Base-by-base conservation (phyloP, 169 alveolate genomes). In the Plasmodium billcollinsi region DNA sequence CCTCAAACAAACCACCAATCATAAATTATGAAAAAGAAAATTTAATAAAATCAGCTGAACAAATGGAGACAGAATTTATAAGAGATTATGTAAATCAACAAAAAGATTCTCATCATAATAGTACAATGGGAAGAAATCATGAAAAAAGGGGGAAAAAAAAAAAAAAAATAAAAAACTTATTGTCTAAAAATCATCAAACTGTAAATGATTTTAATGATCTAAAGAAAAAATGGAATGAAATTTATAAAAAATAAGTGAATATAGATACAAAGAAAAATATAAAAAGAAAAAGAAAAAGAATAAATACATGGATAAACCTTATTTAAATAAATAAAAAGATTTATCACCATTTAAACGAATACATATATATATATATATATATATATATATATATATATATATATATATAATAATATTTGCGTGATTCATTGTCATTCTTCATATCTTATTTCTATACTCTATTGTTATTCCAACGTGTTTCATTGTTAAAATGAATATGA, bases 41-140 rank as follows among this genome's bases (percentile, higher is more conserved):
- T 70, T 83, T 71, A 59, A 83, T 83, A 58, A 83, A 83, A 83
- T 83, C 91, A 18, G 91, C 91, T 70, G 86, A 83, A 62, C 91
- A 83, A 73, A 49, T 71, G 43, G 91, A 83, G 59, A 69, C 91
- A 20, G 91, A 83, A 83, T 83, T 83, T 69, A 83, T 83, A 83
- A 83, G 59, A 52, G 83, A 45, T 14, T 83, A 83, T 49, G 49
- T 83, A 69, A 59, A 49, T 45, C 86, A 71, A 62, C 58, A 83
- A 73, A 24, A 83, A 26, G 72, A 78, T 69, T 62, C 71, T 33
- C 43, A 39, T 62, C 74, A 56, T 39, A 73, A 69, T 24, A 59
- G 18, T 39, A 83, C 69, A 83, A 63, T 54, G 21, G 91, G 80
- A 43, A 83, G 91, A 83, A 56, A 49, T 47, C 21, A 18, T 20